phyloP scores from a whole-genome alignment of 208 protist genomes.

The Angomonas deanei region DNA sequence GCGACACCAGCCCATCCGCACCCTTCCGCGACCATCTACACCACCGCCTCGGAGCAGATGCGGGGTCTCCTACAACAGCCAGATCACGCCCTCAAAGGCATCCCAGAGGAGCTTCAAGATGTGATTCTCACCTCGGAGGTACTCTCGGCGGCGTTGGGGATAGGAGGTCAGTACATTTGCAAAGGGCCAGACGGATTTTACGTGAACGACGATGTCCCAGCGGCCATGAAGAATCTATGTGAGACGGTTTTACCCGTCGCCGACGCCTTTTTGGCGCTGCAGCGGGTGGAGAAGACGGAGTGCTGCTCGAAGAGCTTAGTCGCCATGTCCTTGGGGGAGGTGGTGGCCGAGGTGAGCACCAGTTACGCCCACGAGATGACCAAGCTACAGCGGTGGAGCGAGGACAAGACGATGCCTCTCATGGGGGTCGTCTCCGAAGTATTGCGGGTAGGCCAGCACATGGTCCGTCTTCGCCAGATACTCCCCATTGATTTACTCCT shows the following conservation, averaged over 20 bases:
- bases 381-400: slow-evolving; percentile 58
- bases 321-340: slow-evolving; percentile 80
- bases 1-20: no score
- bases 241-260: slow-evolving; percentile 68
- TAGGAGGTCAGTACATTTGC: slow-evolving; percentile 44
- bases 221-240: slow-evolving; percentile 62
- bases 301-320: slow-evolving; percentile 68
- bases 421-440: slow-evolving; percentile 83
- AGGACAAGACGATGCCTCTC: slow-evolving; percentile 57
- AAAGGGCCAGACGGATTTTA: slow-evolving; percentile 32
- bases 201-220: slow-evolving; percentile 45
- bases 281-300: slow-evolving; percentile 59
- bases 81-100: slow-evolving; percentile 17
- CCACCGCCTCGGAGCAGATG: not conserved
- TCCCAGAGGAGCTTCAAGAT: slow-evolving; percentile 84
- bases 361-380: slow-evolving; percentile 76
- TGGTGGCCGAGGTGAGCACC: slow-evolving; percentile 73
- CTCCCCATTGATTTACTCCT: slow-evolving; percentile 59
- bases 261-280: slow-evolving; percentile 69
- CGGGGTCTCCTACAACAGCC: not conserved
- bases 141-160: slow-evolving; percentile 56
- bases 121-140: slow-evolving; percentile 54
- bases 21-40: no score
- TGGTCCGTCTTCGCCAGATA: slow-evolving; percentile 74
- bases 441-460: slow-evolving; percentile 72